phyloP scores from a whole-genome alignment of 1,284 basidiomycete species.

The Cutaneotrichosporon dermatis region DNA sequence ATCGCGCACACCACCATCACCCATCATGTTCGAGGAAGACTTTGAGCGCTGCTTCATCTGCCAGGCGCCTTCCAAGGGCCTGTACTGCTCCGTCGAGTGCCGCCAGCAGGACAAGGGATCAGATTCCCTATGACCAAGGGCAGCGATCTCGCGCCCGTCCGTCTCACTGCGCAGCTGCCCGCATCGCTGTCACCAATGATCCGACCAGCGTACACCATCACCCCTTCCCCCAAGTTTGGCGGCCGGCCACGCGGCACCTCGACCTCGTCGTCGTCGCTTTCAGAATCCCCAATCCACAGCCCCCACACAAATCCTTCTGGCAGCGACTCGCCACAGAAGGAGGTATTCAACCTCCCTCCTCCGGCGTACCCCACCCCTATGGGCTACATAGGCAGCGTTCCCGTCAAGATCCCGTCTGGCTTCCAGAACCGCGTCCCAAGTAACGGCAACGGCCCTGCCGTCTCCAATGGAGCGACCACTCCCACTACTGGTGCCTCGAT shows the following conservation, averaged over 20 bases:
- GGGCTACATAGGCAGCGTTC: conserved; percentile 30
- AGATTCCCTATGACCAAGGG: conserved; percentile 23
- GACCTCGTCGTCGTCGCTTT: conserved; percentile 33
- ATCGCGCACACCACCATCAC: not conserved
- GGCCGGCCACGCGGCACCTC: conserved; percentile 25
- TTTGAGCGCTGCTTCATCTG: conserved; percentile 46
- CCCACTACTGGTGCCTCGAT: conserved; percentile 30
- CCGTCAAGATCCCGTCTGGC: conserved; percentile 40
- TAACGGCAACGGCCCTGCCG: not conserved
- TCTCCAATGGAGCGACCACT: conserved; percentile 14
- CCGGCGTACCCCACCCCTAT: conserved; percentile 30
- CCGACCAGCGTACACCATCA: conserved; percentile 27
- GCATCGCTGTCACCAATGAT: conserved; percentile 32
- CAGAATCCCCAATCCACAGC: conserved; percentile 43
- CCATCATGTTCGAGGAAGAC: conserved; percentile 45
- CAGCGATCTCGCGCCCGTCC: conserved; percentile 21
- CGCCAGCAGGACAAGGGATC: conserved; percentile 39
- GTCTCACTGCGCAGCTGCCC: conserved; percentile 39
- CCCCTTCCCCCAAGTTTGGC: conserved; percentile 33
- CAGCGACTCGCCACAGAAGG: conserved; percentile 39
- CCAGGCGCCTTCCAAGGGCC: conserved; percentile 39
- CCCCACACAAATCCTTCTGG: conserved; percentile 38
- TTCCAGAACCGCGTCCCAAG: conserved; percentile 11
- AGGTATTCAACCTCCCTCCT: conserved; percentile 41
- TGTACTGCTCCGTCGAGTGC: conserved; percentile 46